Evolutionary conservation across 306 rosid species (phyloP).

Genomic region (Acacia confusa): DNA sequence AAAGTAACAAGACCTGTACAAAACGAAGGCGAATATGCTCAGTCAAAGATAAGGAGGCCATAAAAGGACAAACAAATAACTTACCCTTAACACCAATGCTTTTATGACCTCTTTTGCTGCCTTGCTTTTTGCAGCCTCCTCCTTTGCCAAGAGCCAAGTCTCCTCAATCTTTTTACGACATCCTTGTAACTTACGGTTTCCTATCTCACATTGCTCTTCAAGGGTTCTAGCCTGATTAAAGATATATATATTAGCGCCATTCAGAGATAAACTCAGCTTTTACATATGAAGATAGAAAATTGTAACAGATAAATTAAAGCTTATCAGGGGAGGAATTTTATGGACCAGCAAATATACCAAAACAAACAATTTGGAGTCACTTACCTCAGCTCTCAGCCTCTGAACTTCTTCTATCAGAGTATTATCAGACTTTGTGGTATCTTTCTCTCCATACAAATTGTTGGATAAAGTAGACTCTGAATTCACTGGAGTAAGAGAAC

Average conservation of each 20-base stretch:
- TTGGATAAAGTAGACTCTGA: conserved; percentile 30
- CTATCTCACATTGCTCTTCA: conserved; percentile 57
- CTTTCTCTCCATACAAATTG: conserved; percentile 32
- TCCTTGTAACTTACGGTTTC: conserved; percentile 59
- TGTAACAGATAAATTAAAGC: background rate
- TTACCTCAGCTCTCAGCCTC: conserved; percentile 69
- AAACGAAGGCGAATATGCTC: background rate
- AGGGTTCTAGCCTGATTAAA: conserved; percentile 57
- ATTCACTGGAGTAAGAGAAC: conserved; percentile 31
- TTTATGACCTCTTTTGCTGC: conserved; percentile 76
- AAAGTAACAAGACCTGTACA: background rate
- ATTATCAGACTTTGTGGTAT: conserved; percentile 43
- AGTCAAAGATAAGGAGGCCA: background rate
- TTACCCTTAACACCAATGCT: conserved; percentile 74
- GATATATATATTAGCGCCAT: conserved; percentile 20
- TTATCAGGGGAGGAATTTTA: background rate
- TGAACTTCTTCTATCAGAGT: conserved; percentile 61
- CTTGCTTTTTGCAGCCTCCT: conserved; percentile 70
- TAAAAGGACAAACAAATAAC: conserved; percentile 14
- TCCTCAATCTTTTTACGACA: conserved; percentile 61
- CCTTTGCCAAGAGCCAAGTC: conserved; percentile 67
- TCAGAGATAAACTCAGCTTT: background rate
- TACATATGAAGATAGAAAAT: background rate
- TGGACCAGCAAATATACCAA: background rate
- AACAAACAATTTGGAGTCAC: background rate